These are phyloP conservation scores for Priceomyces fermenticarens DNA, from an alignment of 805 yeast species.

Conservation along the genomic window DNA sequence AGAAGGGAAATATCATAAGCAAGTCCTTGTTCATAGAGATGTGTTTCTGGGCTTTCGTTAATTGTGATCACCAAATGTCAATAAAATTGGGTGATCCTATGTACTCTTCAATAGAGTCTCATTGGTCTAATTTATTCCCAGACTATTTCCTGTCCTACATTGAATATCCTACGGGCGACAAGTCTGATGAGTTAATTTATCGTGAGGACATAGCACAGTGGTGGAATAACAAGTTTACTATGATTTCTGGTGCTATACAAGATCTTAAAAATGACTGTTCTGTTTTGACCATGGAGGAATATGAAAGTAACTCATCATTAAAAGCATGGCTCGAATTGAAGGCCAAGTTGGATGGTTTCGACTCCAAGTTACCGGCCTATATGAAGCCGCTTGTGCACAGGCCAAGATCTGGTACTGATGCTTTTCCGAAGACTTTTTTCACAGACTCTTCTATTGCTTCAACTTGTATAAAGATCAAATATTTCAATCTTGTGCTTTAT, in stretches of 20 bases:
- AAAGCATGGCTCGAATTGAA: constrained; percentile 27
- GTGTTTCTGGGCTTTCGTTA: constrained; percentile 36
- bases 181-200: constrained; percentile 1
- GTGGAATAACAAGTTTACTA: constrained; percentile 34
- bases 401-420: constrained; percentile 17
- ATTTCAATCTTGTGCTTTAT: constrained; percentile 28
- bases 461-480: constrained; percentile 24
- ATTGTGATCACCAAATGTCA: constrained; percentile 34
- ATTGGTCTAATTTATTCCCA: constrained; percentile 34
- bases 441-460: constrained; percentile 36
- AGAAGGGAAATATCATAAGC: constrained; percentile 19
- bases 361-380: constrained; percentile 22
- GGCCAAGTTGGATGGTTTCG: constrained; percentile 25
- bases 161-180: constrained; percentile 1
- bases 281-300: constrained; percentile 26
- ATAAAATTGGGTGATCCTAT: constrained; percentile 28
- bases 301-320: constrained; percentile 18
- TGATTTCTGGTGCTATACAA: constrained; percentile 25
- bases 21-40: constrained; percentile 28
- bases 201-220: constrained; percentile 22
- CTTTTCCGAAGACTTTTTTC: constrained; percentile 32
- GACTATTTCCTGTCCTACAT: constrained; percentile 22
- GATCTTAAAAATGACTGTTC: constrained; percentile 24
- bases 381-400: constrained; percentile 32
- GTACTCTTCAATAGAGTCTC: constrained; percentile 27